Evolutionary conservation across 768 basidiomycete genomes (phyloP).

Genomic region (Nidularia pulvinata): DNA sequence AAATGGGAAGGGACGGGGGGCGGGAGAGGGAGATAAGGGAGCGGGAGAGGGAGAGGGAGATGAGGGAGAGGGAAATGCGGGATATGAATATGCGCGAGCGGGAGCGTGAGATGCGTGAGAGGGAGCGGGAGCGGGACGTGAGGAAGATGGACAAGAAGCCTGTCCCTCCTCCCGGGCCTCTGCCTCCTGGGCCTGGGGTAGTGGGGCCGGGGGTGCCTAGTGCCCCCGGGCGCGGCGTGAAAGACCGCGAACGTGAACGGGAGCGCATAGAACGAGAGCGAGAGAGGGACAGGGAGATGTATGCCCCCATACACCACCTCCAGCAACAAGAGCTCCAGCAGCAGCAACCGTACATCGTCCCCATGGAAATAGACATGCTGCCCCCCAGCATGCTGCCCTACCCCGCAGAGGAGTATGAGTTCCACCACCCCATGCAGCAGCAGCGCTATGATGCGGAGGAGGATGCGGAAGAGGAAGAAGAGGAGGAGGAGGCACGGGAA

Average conservation of each 20-base stretch:
- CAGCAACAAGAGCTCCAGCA: neutral
- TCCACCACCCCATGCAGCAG: neutral
- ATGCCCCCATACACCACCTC: neutral
- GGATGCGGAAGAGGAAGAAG: conserved; percentile 6
- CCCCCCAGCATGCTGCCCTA: neutral
- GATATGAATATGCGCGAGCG: no score
- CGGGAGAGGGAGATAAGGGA: conserved; percentile 3
- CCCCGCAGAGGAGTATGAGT: neutral
- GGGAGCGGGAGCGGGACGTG: conserved; percentile 4
- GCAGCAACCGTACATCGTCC: neutral
- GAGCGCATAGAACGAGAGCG: no score
- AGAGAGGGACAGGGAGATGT: no score
- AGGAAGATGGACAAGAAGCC: neutral
- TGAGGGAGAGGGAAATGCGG: no score
- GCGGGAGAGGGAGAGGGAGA: neutral
- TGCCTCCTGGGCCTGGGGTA: neutral
- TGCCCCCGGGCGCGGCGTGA: neutral
- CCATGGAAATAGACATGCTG: neutral
- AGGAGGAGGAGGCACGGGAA: conserved; percentile 11
- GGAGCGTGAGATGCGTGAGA: neutral
- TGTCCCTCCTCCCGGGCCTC: no score
- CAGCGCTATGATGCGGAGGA: neutral
- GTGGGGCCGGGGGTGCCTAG: no score
- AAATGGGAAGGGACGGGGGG: neutral
- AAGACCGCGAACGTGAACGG: neutral